Evolutionary conservation across 371 early-diverging fungal genomes (phyloP).

Genomic region (Catenaria anguillulae): DNA sequence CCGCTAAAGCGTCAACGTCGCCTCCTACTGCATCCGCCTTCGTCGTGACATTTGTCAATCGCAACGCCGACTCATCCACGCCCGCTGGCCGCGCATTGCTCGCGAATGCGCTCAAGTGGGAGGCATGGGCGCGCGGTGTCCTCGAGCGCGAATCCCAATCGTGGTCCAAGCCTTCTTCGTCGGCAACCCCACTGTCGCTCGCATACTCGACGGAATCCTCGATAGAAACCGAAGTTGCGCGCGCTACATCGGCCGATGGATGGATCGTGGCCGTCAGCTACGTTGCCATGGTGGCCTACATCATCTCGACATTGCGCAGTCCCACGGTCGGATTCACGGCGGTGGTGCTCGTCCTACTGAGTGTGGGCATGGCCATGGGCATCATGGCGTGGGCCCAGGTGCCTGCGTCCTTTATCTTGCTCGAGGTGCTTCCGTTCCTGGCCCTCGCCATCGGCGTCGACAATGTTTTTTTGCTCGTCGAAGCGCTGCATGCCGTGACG

Average conservation of each 20-base stretch:
- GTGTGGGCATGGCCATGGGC: conserved; percentile 50
- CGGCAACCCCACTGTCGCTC: conserved; percentile 30
- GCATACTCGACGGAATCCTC: conserved; percentile 1
- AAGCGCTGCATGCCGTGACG: background rate
- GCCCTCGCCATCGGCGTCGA: conserved; percentile 68
- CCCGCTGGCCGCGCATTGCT: conserved; percentile 28
- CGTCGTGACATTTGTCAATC: conserved; percentile 47
- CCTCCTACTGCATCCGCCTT: conserved; percentile 22
- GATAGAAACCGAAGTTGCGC: conserved; percentile 12
- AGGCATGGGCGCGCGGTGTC: background rate
- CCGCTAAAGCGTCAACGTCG: conserved; percentile 16
- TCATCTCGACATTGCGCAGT: conserved; percentile 47
- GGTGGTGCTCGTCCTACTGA: conserved; percentile 52
- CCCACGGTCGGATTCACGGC: conserved; percentile 41
- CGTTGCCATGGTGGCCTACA: conserved; percentile 57
- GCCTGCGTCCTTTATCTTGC: conserved; percentile 56
- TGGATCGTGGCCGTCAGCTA: conserved; percentile 47
- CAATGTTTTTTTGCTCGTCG: conserved; percentile 52
- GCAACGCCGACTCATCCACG: conserved; percentile 22
- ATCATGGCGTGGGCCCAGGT: conserved; percentile 46
- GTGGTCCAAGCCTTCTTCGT: background rate
- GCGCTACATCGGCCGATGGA: conserved; percentile 30
- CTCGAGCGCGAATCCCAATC: background rate
- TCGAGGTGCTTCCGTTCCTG: conserved; percentile 64
- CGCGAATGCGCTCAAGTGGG: conserved; percentile 41